Evolutionary conservation across 2,329 filamentous ascomycete species (phyloP), one percentile per base, ranked within the genome.

Genomic region (Fusarium sarcochroum): DNA sequence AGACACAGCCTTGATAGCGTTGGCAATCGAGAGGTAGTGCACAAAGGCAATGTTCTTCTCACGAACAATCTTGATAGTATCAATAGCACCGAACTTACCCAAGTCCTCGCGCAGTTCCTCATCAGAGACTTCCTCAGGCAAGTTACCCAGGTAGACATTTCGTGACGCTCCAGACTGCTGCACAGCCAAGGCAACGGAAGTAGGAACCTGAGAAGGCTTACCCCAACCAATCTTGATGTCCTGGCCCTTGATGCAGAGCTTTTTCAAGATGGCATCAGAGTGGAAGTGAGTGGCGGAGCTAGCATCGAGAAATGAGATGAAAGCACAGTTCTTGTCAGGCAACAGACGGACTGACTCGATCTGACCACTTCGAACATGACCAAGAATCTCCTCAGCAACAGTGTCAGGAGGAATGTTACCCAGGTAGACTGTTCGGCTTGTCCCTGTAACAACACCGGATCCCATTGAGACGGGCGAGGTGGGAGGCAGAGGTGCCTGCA

Each of bases 181-280:
- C 32, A 98, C 96, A 46, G 96, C 95, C 59, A 98, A 86, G n/a
- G 94, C 94, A 46, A 99, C 96, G 3, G 96, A 98, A 4, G 95
- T 98, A 5, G 96, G 96, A 1, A 99, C 96, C 81, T 97, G 95
- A 5, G 96, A 98, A 32, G 96, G 95, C 83, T 99, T 99, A 68
- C 96, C 96, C 96, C 96, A 99, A 67, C 96, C 96, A 75, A 99
- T 94, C 86, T 99, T 99, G 85, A 99, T 98, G 79, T 99, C 96
- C 84, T 98, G 96, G 25, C 95, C 95, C 82, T 97, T 94, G 84
- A 99, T 97, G 75, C 94, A 94, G 78, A 99, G 89, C 87, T 98
- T 99, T 87, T 99, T 99, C 87, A 99, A 88, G 82, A 99, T 99
- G 73, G 96, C 96, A 86, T 99, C 96, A 20, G 96, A 99, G 85